Conservation (phyloP, 202 grass and related monocot genomes). For the Brachypodium distachyon region DNA sequence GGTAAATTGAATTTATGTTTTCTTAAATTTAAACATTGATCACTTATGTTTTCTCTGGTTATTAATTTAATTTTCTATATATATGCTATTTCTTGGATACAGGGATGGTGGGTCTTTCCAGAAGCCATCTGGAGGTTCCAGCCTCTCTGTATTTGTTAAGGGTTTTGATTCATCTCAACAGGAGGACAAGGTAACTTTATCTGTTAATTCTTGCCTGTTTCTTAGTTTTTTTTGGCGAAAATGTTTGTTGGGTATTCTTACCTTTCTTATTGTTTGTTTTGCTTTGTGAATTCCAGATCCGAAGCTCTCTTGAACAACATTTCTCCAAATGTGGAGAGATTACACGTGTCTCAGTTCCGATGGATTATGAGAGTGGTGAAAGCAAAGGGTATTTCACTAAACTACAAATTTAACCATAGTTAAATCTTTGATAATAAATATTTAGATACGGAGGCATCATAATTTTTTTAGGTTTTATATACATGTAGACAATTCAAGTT, state of each 20-base stretch:
- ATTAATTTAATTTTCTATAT: neutral
- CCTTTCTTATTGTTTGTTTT: neutral
- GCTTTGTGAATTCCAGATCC: slow-evolving; percentile 34
- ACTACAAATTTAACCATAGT: neutral
- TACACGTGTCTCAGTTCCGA: slow-evolving; percentile 44
- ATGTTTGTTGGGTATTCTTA: neutral
- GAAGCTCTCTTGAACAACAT: slow-evolving; percentile 45
- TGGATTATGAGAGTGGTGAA: slow-evolving; percentile 42
- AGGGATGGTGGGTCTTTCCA: slow-evolving; percentile 49
- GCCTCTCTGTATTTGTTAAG: slow-evolving; percentile 46
- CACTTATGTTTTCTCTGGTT: neutral
- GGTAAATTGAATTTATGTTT: slow-evolving; percentile 27
- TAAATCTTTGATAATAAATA: neutral
- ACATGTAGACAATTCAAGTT: too few relatives aligned
- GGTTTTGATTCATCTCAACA: slow-evolving; percentile 44
- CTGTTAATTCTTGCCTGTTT: too few relatives aligned
- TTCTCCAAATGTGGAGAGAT: slow-evolving; percentile 61
- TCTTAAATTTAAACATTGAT: neutral
- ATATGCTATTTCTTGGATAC: neutral
- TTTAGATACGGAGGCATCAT: neutral
- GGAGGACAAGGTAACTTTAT: slow-evolving; percentile 54
- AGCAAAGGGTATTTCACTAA: slow-evolving; percentile 37
- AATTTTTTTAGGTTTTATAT: neutral
- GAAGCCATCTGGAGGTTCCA: slow-evolving; percentile 21
- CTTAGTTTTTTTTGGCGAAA: neutral